Evolutionary conservation across 768 basidiomycete genomes (phyloP).

Genomic region (Xerocomus potaroensis): DNA sequence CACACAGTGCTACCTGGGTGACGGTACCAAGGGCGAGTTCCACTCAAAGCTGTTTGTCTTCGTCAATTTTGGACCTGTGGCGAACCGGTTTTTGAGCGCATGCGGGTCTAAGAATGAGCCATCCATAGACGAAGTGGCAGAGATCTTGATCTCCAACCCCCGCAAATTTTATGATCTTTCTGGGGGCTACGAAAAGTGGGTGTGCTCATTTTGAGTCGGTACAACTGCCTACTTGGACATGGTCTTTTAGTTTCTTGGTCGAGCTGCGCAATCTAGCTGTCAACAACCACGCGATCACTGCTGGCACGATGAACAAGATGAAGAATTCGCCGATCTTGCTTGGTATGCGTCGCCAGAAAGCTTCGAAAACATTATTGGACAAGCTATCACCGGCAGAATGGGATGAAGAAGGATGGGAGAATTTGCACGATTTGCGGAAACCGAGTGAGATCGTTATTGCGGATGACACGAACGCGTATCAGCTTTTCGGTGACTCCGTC

Average conservation of each 20-base stretch:
- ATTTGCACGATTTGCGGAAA: slow-evolving; percentile 64
- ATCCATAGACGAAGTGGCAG: slow-evolving; percentile 75
- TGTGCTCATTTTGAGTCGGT: not conserved
- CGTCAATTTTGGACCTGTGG: slow-evolving; percentile 79
- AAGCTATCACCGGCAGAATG: slow-evolving; percentile 23
- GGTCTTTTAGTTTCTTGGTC: slow-evolving; percentile 57
- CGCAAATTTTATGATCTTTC: slow-evolving; percentile 66
- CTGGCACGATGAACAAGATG: slow-evolving; percentile 54
- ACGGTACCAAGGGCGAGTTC: slow-evolving; percentile 49
- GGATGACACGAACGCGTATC: slow-evolving; percentile 80
- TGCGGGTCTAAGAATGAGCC: slow-evolving; percentile 89
- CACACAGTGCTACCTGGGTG: slow-evolving; percentile 65
- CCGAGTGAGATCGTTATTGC: slow-evolving; percentile 75
- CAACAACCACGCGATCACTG: slow-evolving; percentile 53
- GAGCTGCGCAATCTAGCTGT: slow-evolving; percentile 87
- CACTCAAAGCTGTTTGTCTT: slow-evolving; percentile 84
- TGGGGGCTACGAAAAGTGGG: slow-evolving; percentile 65
- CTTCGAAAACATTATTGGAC: slow-evolving; percentile 15
- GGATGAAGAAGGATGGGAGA: slow-evolving; percentile 74
- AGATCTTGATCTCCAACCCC: slow-evolving; percentile 65
- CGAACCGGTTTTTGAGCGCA: slow-evolving; percentile 79
- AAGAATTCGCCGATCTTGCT: slow-evolving; percentile 68
- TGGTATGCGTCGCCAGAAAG: slow-evolving; percentile 58
- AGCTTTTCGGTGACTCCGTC: slow-evolving; percentile 72
- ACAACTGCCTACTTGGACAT: not conserved